These are phyloP conservation scores for Amylostereum areolatum DNA, from an alignment of 1,284 basidiomycete species.

Conservation along the genomic window DNA sequence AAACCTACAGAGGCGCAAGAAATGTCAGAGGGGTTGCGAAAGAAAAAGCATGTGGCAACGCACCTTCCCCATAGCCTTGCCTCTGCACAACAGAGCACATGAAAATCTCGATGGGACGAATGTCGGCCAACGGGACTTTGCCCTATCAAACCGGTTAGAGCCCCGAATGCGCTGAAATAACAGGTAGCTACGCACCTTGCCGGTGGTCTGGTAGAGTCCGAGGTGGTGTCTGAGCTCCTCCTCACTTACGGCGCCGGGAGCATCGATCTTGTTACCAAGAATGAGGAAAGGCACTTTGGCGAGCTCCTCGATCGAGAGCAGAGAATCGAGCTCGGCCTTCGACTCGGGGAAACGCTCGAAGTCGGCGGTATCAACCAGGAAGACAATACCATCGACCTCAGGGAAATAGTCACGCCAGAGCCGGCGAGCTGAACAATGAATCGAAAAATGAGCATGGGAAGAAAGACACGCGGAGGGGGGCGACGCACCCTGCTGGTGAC, in stretches of 20 bases:
- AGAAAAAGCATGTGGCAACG: constrained; percentile 11
- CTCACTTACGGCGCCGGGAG: constrained; percentile 95
- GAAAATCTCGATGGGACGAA: constrained; percentile 98
- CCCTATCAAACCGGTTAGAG: constrained; percentile 48
- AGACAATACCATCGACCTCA: constrained; percentile 98
- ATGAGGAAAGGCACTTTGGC: constrained; percentile 97
- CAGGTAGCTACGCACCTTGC: constrained; percentile 70
- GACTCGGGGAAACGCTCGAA: constrained; percentile 94
- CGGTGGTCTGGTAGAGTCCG: constrained; percentile 97
- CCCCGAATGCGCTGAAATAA: not conserved
- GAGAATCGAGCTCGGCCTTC: constrained; percentile 94
- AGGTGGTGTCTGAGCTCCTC: constrained; percentile 95
- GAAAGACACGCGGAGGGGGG: not conserved
- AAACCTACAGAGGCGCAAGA: constrained; percentile 51
- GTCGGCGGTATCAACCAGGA: constrained; percentile 97
- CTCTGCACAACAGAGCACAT: constrained; percentile 99
- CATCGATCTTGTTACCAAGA: constrained; percentile 99
- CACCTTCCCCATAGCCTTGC: constrained; percentile 97
- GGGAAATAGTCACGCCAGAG: constrained; percentile 99
- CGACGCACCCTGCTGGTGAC: constrained; percentile 86
- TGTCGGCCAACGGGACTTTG: constrained; percentile 94
- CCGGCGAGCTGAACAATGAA: constrained; percentile 68
- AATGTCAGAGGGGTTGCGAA: constrained; percentile 7
- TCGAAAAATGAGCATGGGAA: not conserved
- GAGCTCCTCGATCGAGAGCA: constrained; percentile 92